Evolutionary conservation across 2,329 filamentous ascomycete species (phyloP), one percentile per base, ranked within the genome.

Genomic region (Rasamsonia emersonii): DNA sequence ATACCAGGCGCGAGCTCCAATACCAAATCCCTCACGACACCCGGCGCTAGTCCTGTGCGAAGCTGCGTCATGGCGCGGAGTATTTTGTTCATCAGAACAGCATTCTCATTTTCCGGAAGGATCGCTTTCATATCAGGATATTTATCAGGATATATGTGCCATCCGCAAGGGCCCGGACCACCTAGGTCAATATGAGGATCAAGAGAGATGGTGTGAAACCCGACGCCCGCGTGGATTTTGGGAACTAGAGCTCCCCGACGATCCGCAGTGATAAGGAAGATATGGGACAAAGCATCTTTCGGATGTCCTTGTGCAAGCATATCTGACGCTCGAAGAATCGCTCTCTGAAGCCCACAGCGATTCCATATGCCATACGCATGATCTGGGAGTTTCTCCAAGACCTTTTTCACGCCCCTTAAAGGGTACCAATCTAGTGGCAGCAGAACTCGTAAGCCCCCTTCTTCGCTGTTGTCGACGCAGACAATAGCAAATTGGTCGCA

Each of bases 211-310:
- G 55, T 51, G 35, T 59, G 55, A 18, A 59, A 43, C 10, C 53
- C 49, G 16, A 60, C 40, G 7, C 41, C 42, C 4, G 41, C 40
- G 20, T 51, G 39, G 9, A 45, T 40, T 17, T 32, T 34, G 20
- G 46, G 40, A 20, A 35, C 41, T 4, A 7, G 43, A 33, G 7
- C 39, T 40, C 3, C 46, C 35, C n/a, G n/a, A n/a, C n/a, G n/a
- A n/a, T n/a, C n/a, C n/a, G n/a, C n/a, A 16, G 56, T 56, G 16
- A 59, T 26, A 8, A 58, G 39, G 30, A 59, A 53, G 18, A 58
- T 32, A 40, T 60, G 56, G 13, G 54, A 47, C 24, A 50, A 49
- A 2, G 52, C 47, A 11, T 41, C 30, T 18, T 46, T 41, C 10
- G 44, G 37, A n/a, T 40, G 43, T 10, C 34, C 30, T 8, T 36